Evolutionary conservation across 441 rosid species (phyloP).

Genomic region (Sinapis alba): DNA sequence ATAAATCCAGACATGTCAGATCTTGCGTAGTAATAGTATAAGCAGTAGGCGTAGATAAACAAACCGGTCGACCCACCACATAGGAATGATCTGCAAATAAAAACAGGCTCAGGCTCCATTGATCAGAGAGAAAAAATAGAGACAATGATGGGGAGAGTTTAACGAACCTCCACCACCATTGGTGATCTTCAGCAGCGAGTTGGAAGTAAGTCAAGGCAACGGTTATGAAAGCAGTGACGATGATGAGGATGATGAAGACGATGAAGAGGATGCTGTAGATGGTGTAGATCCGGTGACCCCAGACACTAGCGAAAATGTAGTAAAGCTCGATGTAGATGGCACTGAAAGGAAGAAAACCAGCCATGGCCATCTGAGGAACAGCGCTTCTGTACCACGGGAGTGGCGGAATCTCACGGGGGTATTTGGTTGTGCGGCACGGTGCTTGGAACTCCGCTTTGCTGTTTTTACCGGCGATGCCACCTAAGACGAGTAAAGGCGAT

Average conservation of each 20-base stretch:
- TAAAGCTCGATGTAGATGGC: slow-evolving; percentile 73
- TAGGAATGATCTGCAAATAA: slow-evolving; percentile 45
- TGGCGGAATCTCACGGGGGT: slow-evolving; percentile 64
- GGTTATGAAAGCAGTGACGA: slow-evolving; percentile 76
- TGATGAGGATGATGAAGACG: slow-evolving; percentile 71
- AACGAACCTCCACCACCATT: slow-evolving; percentile 88
- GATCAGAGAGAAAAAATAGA: not conserved
- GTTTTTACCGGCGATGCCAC: slow-evolving; percentile 76
- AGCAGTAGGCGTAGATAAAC: slow-evolving; percentile 56
- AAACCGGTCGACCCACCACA: slow-evolving; percentile 57
- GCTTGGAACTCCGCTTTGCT: slow-evolving; percentile 78
- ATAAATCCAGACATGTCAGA: slow-evolving; percentile 61
- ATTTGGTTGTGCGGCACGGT: slow-evolving; percentile 69
- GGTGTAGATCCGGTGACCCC: slow-evolving; percentile 82
- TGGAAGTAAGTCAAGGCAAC: slow-evolving; percentile 82
- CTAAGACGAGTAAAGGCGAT: slow-evolving; percentile 61
- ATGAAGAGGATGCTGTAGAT: slow-evolving; percentile 72
- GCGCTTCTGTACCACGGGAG: slow-evolving; percentile 70
- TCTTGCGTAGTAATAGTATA: slow-evolving; percentile 54
- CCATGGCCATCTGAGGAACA: slow-evolving; percentile 79
- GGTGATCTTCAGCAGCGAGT: slow-evolving; percentile 84
- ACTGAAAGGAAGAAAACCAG: slow-evolving; percentile 77
- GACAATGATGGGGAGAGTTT: not conserved
- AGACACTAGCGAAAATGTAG: slow-evolving; percentile 74
- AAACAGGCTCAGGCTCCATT: not conserved